Evolutionary conservation across 495 filamentous ascomycete genomes (phyloP).

Genomic region (Melanomma pulvis-pyrius): DNA sequence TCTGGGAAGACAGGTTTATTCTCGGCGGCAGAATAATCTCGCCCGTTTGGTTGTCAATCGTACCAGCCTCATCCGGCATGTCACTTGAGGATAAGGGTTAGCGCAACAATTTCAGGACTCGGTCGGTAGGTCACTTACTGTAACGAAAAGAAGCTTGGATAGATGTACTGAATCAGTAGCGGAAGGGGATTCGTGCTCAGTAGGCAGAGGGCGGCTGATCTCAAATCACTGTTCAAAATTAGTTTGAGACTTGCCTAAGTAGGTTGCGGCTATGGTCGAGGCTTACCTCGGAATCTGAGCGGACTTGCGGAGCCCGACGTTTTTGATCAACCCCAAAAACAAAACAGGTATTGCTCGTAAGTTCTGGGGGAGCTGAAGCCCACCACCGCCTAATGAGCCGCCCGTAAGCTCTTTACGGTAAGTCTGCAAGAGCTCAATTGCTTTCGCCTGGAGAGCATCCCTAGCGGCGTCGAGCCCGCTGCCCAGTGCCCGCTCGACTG

Average conservation of each 20-base stretch:
- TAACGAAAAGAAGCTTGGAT: constrained; percentile 2
- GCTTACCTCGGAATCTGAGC: constrained; percentile 77
- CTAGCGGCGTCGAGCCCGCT: constrained; percentile 87
- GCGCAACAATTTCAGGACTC: neutral
- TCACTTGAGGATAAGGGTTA: constrained; percentile 66
- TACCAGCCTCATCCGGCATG: constrained; percentile 92
- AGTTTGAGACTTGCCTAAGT: neutral
- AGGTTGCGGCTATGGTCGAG: neutral
- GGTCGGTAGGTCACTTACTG: constrained; percentile 68
- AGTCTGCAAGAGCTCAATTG: constrained; percentile 89
- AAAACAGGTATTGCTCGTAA: constrained; percentile 82
- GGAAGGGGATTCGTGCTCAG: constrained; percentile 91
- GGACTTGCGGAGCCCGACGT: constrained; percentile 91
- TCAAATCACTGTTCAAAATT: constrained; percentile 64
- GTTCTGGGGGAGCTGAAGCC: constrained; percentile 91
- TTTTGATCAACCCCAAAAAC: constrained; percentile 93
- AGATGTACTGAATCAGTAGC: constrained; percentile 86
- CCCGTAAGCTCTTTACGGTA: constrained; percentile 97
- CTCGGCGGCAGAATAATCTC: constrained; percentile 85
- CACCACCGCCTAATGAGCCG: constrained; percentile 84
- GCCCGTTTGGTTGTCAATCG: constrained; percentile 80
- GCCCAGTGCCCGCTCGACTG: constrained; percentile 84
- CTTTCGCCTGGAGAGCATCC: constrained; percentile 84
- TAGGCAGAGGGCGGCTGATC: constrained; percentile 88
- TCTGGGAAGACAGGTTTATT: constrained; percentile 83